A percentile compares a stretch with the other conserved stretches of the same genome.
Conservation (phyloP, 2,329 filamentous ascomycete genomes). For the Penicillium thymicola region DNA sequence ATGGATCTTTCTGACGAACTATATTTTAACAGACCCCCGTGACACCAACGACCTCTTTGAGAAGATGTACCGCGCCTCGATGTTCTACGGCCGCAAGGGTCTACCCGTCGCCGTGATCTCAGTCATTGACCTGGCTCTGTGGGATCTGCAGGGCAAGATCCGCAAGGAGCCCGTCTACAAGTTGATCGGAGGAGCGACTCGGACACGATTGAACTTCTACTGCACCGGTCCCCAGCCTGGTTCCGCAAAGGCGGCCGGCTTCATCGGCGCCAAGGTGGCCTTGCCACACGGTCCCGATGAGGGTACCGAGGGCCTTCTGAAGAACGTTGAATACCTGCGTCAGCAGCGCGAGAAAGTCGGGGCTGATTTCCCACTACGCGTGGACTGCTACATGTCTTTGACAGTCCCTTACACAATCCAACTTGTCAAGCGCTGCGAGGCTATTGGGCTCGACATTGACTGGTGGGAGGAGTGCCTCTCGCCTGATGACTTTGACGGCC, state of each 20-base stretch:
- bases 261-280: constrained; percentile 86
- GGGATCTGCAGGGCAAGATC: constrained; percentile 89
- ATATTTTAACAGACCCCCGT: constrained; percentile 62
- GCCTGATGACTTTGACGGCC: constrained; percentile 89
- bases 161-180: constrained; percentile 92
- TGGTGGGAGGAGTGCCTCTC: constrained; percentile 97
- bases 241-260: constrained; percentile 79
- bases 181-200: constrained; percentile 85
- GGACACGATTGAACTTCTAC: constrained; percentile 82
- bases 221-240: constrained; percentile 85
- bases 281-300: constrained; percentile 88
- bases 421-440: constrained; percentile 76
- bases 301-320: constrained; percentile 73
- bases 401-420: constrained; percentile 92
- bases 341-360: constrained; percentile 82
- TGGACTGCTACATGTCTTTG: constrained; percentile 96
- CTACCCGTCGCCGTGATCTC: constrained; percentile 88
- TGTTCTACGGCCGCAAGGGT: constrained; percentile 96
- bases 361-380: constrained; percentile 87
- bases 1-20: neutral
- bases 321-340: constrained; percentile 85
- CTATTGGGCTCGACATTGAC: constrained; percentile 79
- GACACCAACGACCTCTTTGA: constrained; percentile 92
- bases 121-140: constrained; percentile 87
- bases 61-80: constrained; percentile 92